A percentile compares a stretch with the other conserved stretches of the same genome.
Evolutionary conservation across 768 basidiomycete species (phyloP).

Genomic region (Tephrocybe sp.): DNA sequence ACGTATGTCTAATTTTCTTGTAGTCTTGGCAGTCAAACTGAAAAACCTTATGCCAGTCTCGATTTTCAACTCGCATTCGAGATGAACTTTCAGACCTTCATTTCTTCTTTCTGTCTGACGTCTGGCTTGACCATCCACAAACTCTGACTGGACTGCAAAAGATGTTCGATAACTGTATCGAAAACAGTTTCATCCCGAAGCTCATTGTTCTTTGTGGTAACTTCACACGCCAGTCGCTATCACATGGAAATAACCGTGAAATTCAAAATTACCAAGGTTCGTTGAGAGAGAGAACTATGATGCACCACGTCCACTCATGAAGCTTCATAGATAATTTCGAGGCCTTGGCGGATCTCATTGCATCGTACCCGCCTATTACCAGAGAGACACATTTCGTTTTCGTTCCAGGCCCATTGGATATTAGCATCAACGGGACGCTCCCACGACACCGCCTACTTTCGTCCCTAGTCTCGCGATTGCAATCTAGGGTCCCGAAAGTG

Average conservation of each 20-base stretch:
- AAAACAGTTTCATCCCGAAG: conserved; percentile 83
- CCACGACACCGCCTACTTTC: conserved; percentile 83
- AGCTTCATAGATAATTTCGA: conserved; percentile 76
- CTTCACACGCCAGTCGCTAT: conserved; percentile 82
- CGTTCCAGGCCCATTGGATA: conserved; percentile 91
- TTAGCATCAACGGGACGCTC: conserved; percentile 74
- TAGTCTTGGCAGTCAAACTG: neutral
- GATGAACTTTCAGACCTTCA: conserved; percentile 74
- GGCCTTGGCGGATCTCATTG: conserved; percentile 79
- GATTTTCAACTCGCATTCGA: conserved; percentile 58
- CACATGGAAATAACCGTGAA: conserved; percentile 74
- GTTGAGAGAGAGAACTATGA: neutral
- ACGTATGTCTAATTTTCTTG: conserved; percentile 48
- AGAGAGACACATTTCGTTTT: conserved; percentile 87
- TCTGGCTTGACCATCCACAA: conserved; percentile 90
- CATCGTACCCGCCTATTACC: conserved; percentile 74
- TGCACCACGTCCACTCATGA: neutral
- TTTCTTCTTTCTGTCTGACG: conserved; percentile 93
- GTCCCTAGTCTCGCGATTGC: conserved; percentile 67
- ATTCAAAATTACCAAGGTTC: conserved; percentile 87
- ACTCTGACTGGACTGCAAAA: conserved; percentile 77
- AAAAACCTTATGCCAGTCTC: conserved; percentile 37
- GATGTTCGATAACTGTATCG: conserved; percentile 88
- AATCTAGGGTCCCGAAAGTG: conserved; percentile 70
- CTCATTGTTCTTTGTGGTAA: conserved; percentile 93